Evolutionary conservation across 192 early-diverging fungal genomes (phyloP), one percentile per base, ranked within the genome.

Genomic region (Mortierella antarctica): DNA sequence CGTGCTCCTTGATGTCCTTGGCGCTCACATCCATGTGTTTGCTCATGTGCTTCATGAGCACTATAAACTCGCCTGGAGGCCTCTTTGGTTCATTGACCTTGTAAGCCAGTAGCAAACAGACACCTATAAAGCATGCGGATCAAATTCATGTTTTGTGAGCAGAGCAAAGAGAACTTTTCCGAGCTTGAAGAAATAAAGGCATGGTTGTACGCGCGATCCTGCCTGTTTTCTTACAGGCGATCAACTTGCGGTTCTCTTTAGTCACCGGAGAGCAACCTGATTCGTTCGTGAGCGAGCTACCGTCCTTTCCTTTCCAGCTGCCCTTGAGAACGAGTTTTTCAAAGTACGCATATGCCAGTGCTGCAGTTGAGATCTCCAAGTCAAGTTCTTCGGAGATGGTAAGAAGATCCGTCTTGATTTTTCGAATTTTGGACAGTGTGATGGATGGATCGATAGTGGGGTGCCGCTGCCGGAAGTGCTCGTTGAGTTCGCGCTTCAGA

Each of bases 251-350:
- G 71, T 71, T 72, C 31, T 73, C 70, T 42, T 65, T 73, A 11
- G 73, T 66, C 1, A 80, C 77, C 12, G 70, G 60, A 5, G 73
- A 83, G 4, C 62, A 18, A 1, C 41, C 64, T 9, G 73, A 65
- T 7, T 78, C 71, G 11, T 71, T 53, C 1, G 69, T 58, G 45
- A 78, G 14, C 3, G 59, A 23, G 18, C 47, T 57, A 21, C 40
- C 46, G 1, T 73, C 71, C 39, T 73, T 80, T 18, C 57, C 69
- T 39, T 60, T 58, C 64, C 73, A 69, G 56, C n/a, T 73, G 76
- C 88, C 92, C 84, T 94, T 95, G 46, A 95, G 67, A 23, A 96
- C 86, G 7, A 99, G 89, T 78, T 98, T 99, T 78, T 99, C 98
- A 84, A 99, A 95, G 79, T 96, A 98, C 1, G 95, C 96, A 87